phyloP scores from a whole-genome alignment of 768 basidiomycete species.

The Clitopilus passeckerianus region DNA sequence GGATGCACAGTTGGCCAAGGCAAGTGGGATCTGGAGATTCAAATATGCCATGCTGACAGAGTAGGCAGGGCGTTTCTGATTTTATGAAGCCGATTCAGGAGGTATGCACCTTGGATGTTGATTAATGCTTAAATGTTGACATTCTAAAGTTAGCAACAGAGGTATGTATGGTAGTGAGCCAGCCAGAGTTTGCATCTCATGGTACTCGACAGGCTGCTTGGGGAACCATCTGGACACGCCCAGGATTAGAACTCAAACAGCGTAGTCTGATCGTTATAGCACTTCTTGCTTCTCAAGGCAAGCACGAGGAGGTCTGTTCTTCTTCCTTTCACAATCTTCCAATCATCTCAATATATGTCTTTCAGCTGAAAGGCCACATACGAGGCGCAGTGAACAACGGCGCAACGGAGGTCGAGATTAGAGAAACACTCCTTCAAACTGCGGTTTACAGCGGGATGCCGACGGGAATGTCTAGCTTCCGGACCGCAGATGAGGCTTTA shows the following conservation, averaged over 20 bases:
- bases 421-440: conserved; percentile 37
- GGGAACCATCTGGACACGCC: conserved; percentile 44
- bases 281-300: conserved; percentile 35
- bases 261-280: conserved; percentile 41
- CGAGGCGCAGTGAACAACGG: conserved; percentile 40
- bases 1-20: conserved; percentile 32
- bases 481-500: conserved; percentile 33
- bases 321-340: neutral
- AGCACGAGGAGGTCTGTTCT: conserved; percentile 32
- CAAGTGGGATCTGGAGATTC: conserved; percentile 1
- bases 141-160: conserved; percentile 28
- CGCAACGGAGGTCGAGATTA: conserved; percentile 35
- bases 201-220: conserved; percentile 28
- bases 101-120: conserved; percentile 9
- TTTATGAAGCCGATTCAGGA: conserved; percentile 46
- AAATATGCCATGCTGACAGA: neutral
- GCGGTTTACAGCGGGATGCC: conserved; percentile 39
- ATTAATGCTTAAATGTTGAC: neutral
- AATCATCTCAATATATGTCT: neutral
- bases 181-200: neutral
- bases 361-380: neutral
- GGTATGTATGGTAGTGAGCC: conserved; percentile 11
- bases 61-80: conserved; percentile 28
- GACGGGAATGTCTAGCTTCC: conserved; percentile 36
- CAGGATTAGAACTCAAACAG: conserved; percentile 40